Evolutionary conservation across 78 protist species (phyloP).

Genomic region (Dictyostelium intermedium): DNA sequence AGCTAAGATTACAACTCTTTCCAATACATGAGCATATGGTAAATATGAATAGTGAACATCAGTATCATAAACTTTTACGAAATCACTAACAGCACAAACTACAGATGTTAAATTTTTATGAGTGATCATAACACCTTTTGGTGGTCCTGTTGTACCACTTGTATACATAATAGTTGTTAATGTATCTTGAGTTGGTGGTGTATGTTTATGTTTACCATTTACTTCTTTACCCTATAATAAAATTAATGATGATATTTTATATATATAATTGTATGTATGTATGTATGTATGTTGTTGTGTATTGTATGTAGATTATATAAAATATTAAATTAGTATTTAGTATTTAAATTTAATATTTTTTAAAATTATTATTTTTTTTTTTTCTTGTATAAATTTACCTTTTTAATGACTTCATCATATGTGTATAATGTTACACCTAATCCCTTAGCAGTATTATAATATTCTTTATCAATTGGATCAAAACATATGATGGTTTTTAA

Average conservation of each 20-base stretch:
- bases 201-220: neutral
- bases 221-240: neutral
- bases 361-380: too few species aligned
- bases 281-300: too few species aligned
- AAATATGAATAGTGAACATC: slow-evolving; percentile 85
- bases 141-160: slow-evolving; percentile 91
- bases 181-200: slow-evolving; percentile 63
- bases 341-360: neutral
- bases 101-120: slow-evolving; percentile 83
- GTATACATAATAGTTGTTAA: slow-evolving; percentile 92
- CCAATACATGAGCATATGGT: slow-evolving; percentile 87
- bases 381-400: neutral
- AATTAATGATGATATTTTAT: too few species aligned
- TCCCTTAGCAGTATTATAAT: neutral
- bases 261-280: too few species aligned
- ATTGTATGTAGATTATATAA: neutral
- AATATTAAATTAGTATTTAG: neutral
- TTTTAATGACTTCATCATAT: neutral
- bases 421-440: neutral
- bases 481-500: slow-evolving; percentile 39
- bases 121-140: slow-evolving; percentile 91
- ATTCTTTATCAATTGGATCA: slow-evolving; percentile 22
- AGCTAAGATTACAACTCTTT: slow-evolving; percentile 54
- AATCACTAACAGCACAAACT: slow-evolving; percentile 17
- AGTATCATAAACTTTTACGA: slow-evolving; percentile 17